Evolutionary conservation across 2,329 filamentous ascomycete species (phyloP).

Genomic region (Colletotrichum navitas): DNA sequence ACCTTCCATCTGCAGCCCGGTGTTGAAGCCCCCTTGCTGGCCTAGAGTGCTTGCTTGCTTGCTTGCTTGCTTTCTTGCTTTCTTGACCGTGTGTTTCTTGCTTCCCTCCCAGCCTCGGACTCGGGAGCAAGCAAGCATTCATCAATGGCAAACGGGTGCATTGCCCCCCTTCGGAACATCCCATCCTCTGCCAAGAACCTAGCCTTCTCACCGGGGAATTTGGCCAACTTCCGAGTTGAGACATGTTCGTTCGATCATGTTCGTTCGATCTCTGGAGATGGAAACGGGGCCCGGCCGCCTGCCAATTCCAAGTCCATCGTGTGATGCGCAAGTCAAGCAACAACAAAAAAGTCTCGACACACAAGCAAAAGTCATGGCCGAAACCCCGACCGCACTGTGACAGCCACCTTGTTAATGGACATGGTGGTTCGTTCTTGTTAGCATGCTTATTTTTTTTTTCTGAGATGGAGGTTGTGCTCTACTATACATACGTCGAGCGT

Average conservation of each 20-base stretch:
- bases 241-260: slow-evolving; percentile 1
- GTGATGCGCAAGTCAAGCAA: not conserved
- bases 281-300: not conserved
- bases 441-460: too few species aligned
- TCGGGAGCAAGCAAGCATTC: not conserved
- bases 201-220: not conserved
- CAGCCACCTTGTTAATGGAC: too few species aligned
- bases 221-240: not conserved
- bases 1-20: not conserved
- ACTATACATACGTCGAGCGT: too few species aligned
- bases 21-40: not conserved
- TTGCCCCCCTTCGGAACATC: not conserved
- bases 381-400: not conserved
- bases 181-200: not conserved
- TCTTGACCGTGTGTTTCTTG: slow-evolving; percentile 3
- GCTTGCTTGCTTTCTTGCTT: slow-evolving; percentile 8
- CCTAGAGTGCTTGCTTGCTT: not conserved
- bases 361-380: not conserved
- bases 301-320: not conserved
- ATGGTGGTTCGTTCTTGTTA: too few species aligned
- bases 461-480: too few species aligned
- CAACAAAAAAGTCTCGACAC: not conserved
- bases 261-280: slow-evolving; percentile 1
- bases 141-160: not conserved
- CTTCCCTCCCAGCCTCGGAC: not conserved